Evolutionary conservation across 2,329 filamentous ascomycete species (phyloP).

Genomic region (Microdochium paspali): DNA sequence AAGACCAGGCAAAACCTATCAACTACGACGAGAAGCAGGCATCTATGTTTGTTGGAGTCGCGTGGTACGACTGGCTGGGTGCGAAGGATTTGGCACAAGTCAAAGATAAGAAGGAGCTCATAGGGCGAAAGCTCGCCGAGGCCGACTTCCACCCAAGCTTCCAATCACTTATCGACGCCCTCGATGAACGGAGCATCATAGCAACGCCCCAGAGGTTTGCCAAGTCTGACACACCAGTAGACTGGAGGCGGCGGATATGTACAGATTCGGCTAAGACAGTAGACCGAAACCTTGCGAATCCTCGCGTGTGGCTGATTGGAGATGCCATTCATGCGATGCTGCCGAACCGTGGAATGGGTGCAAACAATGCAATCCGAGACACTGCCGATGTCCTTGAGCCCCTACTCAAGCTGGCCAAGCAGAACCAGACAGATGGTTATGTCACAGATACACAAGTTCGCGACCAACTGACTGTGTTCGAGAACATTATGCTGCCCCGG

Average conservation of each 20-base stretch:
- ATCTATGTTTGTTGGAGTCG: conserved; percentile 3
- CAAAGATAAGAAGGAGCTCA: not conserved
- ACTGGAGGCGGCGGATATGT: conserved; percentile 1
- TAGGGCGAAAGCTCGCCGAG: not conserved
- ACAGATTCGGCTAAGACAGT: not conserved
- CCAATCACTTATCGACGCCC: not conserved
- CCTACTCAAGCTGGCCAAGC: conserved; percentile 1
- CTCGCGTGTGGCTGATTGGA: conserved; percentile 8
- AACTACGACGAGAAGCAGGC: conserved; percentile 6
- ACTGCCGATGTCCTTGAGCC: conserved; percentile 6
- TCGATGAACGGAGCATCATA: not conserved
- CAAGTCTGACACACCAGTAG: conserved; percentile 1
- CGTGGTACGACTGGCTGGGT: not conserved
- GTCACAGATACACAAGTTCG: not conserved
- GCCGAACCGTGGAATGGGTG: conserved; percentile 10
- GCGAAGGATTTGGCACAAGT: not conserved
- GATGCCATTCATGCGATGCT: conserved; percentile 10
- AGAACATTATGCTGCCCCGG: conserved; percentile 4
- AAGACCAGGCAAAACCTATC: not conserved
- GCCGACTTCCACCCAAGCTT: not conserved
- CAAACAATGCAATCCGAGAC: conserved; percentile 10
- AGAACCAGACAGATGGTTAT: not conserved
- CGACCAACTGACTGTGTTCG: not conserved
- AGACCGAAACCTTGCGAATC: conserved; percentile 1
- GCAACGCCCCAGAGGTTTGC: not conserved